Percentiles rank a stretch among this genome's conserved stretches.
phyloP scores from a whole-genome alignment of 163 green algal genomes.

The Smithsoniella earleae region DNA sequence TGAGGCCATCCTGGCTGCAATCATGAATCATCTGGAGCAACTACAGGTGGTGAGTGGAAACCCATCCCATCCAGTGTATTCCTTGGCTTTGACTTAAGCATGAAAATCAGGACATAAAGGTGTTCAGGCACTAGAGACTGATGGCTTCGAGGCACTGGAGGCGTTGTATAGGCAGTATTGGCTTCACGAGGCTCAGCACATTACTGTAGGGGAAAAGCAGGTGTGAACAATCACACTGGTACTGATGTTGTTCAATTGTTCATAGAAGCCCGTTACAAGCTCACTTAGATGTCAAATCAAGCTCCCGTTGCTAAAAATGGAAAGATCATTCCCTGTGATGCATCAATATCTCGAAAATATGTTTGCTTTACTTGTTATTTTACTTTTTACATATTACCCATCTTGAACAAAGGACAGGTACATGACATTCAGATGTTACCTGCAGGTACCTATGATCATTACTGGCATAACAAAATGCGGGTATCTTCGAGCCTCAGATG shows the following conservation, averaged over 20 bases:
- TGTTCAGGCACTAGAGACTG: slow-evolving; percentile 43
- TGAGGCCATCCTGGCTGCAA: slow-evolving; percentile 50
- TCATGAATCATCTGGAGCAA: slow-evolving; percentile 47
- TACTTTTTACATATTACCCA: slow-evolving; percentile 19
- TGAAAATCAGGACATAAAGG: neutral
- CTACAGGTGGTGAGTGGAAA: slow-evolving; percentile 35
- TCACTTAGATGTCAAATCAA: no score
- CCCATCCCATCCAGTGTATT: no score
- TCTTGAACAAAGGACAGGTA: neutral
- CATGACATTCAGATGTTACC: slow-evolving; percentile 23
- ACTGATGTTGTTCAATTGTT: no score
- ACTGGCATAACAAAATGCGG: slow-evolving; percentile 42
- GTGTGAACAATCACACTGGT: no score
- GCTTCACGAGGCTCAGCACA: slow-evolving; percentile 53
- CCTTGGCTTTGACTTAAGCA: no score
- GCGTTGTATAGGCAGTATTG: slow-evolving; percentile 48
- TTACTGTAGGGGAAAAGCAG: slow-evolving; percentile 32
- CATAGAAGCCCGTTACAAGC: no score
- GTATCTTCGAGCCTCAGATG: slow-evolving; percentile 52
- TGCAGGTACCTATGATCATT: slow-evolving; percentile 39
- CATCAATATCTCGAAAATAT: no score
- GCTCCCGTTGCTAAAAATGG: no score
- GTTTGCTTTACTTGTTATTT: no score
- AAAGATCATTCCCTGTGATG: no score
- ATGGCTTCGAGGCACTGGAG: slow-evolving; percentile 49